These are phyloP conservation scores for Papilionanthe hybrid DNA, from an alignment of 116 monocot species.

Conservation along the genomic window DNA sequence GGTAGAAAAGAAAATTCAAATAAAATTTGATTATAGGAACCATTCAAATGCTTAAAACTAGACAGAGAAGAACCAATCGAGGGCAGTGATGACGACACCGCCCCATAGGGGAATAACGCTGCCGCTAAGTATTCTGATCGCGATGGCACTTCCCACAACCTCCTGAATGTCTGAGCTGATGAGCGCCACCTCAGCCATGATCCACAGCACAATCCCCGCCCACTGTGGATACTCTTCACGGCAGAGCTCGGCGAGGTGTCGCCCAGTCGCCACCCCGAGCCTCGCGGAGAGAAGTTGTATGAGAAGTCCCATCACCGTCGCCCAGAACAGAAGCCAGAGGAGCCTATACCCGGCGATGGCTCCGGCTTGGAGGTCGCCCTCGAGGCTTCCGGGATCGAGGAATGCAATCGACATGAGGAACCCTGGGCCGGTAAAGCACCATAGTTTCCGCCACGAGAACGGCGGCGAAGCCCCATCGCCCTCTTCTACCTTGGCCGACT, in stretches of 20 bases:
- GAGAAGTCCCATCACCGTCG: constrained; percentile 83
- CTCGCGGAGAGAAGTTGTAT: constrained; percentile 74
- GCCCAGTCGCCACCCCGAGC: constrained; percentile 79
- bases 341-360: constrained; percentile 79
- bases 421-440: constrained; percentile 88
- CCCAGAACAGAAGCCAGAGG: constrained; percentile 90
- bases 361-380: constrained; percentile 90
- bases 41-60: no score
- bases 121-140: constrained; percentile 73
- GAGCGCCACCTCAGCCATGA: constrained; percentile 85
- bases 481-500: not conserved
- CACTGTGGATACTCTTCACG: constrained; percentile 76
- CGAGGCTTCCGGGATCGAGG: constrained; percentile 89
- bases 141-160: constrained; percentile 94
- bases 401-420: constrained; percentile 93
- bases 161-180: constrained; percentile 96
- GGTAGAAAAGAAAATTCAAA: no score
- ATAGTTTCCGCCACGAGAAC: constrained; percentile 88
- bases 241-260: constrained; percentile 85
- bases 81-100: constrained; percentile 80
- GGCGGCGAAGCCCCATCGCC: constrained; percentile 17
- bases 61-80: constrained; percentile 46
- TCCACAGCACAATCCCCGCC: constrained; percentile 65
- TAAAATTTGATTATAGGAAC: no score
- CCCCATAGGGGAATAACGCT: constrained; percentile 73